Conservation (phyloP, 495 filamentous ascomycete genomes). For the Arthonia radiata region DNA sequence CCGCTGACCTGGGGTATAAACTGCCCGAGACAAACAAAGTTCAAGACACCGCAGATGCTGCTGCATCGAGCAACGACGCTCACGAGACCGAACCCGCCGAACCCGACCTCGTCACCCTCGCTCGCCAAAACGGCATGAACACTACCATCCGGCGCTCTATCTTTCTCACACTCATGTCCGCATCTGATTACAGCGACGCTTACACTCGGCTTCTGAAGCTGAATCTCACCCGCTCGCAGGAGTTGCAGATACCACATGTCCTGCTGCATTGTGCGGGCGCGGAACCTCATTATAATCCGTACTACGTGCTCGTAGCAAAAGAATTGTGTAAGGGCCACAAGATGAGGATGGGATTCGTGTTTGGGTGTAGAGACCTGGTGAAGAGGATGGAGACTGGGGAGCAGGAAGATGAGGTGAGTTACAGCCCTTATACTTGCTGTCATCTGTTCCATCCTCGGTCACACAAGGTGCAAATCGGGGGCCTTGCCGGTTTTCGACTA, state of each 20-base stretch:
- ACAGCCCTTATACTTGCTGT: too few species aligned
- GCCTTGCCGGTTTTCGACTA: too few species aligned
- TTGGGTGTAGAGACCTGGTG: conserved; percentile 68
- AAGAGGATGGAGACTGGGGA: conserved; percentile 55
- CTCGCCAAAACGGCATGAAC: conserved; percentile 75
- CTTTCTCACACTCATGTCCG: conserved; percentile 76
- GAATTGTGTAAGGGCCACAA: conserved; percentile 46
- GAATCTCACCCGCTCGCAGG: conserved; percentile 59
- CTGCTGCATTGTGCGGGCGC: conserved; percentile 67
- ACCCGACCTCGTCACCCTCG: conserved; percentile 45
- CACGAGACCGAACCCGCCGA: conserved; percentile 17
- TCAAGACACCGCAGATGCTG: conserved; percentile 5
- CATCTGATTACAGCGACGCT: conserved; percentile 64
- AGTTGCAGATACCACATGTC: conserved; percentile 68
- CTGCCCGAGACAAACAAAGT: not conserved
- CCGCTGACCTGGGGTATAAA: conserved; percentile 6
- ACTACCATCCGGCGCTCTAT: conserved; percentile 81
- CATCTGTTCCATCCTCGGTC: too few species aligned
- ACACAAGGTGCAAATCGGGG: too few species aligned
- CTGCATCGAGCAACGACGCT: conserved; percentile 14
- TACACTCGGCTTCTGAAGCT: conserved; percentile 55
- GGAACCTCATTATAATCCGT: conserved; percentile 71
- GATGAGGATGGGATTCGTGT: conserved; percentile 62
- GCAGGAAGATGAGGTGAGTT: conserved; percentile 25
- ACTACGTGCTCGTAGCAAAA: conserved; percentile 67